Evolutionary conservation across 2,329 filamentous ascomycete genomes (phyloP).

Genomic region (Zymoseptoria tritici): DNA sequence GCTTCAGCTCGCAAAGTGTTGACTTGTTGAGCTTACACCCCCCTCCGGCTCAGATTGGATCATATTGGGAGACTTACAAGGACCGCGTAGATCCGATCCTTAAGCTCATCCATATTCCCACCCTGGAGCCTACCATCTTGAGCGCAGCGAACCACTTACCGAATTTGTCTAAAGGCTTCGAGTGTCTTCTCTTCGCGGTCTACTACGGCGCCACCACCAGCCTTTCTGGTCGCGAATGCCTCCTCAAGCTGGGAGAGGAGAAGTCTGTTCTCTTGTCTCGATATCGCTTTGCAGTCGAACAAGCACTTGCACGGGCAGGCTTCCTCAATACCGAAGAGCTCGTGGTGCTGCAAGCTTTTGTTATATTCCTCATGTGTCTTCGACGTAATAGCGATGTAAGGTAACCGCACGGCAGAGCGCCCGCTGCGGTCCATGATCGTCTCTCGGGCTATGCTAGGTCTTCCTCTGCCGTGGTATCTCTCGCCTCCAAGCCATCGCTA

Average conservation of each 20-base stretch:
- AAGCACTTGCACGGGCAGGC: conserved; percentile 55
- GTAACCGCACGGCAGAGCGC: too few species aligned
- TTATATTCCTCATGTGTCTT: conserved; percentile 53
- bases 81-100: conserved; percentile 68
- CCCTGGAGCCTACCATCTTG: conserved; percentile 54
- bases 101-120: conserved; percentile 64
- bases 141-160: conserved; percentile 54
- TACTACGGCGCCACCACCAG: conserved; percentile 54
- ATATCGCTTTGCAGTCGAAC: conserved; percentile 57
- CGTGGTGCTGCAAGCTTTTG: conserved; percentile 54
- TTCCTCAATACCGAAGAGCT: conserved; percentile 56
- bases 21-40: conserved; percentile 60
- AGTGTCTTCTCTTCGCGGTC: conserved; percentile 55
- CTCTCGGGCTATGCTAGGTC: too few species aligned
- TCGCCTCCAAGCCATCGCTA: too few species aligned
- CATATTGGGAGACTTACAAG: conserved; percentile 63
- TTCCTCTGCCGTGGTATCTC: too few species aligned
- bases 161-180: conserved; percentile 50
- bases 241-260: conserved; percentile 44
- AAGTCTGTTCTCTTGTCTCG: conserved; percentile 43
- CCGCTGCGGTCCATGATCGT: too few species aligned
- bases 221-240: conserved; percentile 42
- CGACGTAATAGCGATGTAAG: conserved; percentile 41
- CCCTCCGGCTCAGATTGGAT: conserved; percentile 55
- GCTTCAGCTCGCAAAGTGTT: conserved; percentile 63